A percentile compares a stretch with the other conserved stretches of the same genome.
Conservation (phyloP, 1,284 basidiomycete species). For the Tilletiopsis washingtonensis region DNA sequence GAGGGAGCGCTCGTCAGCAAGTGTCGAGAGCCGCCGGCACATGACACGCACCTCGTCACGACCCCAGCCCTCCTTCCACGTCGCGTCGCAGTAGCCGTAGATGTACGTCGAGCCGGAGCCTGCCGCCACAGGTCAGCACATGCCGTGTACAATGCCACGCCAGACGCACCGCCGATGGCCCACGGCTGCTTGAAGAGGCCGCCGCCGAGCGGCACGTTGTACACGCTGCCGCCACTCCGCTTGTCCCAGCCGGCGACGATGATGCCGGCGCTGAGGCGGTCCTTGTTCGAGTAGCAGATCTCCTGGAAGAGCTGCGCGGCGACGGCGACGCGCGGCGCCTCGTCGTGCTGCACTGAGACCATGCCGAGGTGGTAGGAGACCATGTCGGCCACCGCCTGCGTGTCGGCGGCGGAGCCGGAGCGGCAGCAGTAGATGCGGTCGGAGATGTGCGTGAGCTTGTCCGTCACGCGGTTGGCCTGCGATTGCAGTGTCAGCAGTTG, state of each 20-base stretch:
- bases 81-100: conserved; percentile 98
- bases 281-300: conserved; percentile 89
- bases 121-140: conserved; percentile 39
- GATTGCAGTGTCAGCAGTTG: neutral
- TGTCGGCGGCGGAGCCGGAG: conserved; percentile 95
- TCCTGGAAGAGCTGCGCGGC: conserved; percentile 80
- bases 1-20: neutral
- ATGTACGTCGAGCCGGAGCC: conserved; percentile 96
- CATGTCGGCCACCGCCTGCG: conserved; percentile 84
- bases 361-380: conserved; percentile 82
- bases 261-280: conserved; percentile 75
- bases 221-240: conserved; percentile 84
- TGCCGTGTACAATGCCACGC: neutral
- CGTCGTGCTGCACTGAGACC: conserved; percentile 66
- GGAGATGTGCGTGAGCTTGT: conserved; percentile 93
- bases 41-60: too few relatives aligned
- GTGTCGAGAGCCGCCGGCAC: too few relatives aligned
- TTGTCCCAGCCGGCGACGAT: conserved; percentile 98
- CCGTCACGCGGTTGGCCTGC: conserved; percentile 93
- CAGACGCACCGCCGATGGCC: conserved; percentile 32
- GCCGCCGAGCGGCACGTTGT: conserved; percentile 58
- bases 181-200: conserved; percentile 43
- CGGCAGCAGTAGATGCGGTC: conserved; percentile 99
- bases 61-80: conserved; percentile 89
- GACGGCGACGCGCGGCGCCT: conserved; percentile 69